A percentile compares a stretch with the other conserved stretches of the same genome.
phyloP scores from a whole-genome alignment of 148 eudicot genomes.

The Vaccinium darrowii region DNA sequence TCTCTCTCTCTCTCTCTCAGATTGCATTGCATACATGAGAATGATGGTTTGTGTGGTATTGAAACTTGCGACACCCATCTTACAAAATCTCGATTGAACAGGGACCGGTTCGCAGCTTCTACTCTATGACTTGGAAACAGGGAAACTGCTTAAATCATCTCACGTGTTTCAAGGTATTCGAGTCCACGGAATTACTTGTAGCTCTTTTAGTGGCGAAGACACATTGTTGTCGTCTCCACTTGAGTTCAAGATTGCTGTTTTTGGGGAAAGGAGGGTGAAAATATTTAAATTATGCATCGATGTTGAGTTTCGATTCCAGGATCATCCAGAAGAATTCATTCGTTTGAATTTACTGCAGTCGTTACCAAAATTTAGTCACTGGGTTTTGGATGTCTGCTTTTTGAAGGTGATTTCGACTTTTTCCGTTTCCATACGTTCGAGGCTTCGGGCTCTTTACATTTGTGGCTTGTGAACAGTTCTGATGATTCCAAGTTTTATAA shows the following conservation, averaged over 20 bases:
- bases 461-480: neutral
- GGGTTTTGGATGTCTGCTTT: conserved; percentile 85
- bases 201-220: conserved; percentile 1
- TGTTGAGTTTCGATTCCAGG: conserved; percentile 6
- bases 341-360: conserved; percentile 38
- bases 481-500: neutral
- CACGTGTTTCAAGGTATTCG: conserved; percentile 73
- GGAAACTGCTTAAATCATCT: conserved; percentile 46
- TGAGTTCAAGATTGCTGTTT: conserved; percentile 49
- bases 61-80: neutral
- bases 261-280: conserved; percentile 83
- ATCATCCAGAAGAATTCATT: conserved; percentile 4
- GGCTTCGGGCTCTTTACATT: neutral
- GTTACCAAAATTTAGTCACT: conserved; percentile 69
- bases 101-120: conserved; percentile 88
- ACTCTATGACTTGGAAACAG: conserved; percentile 49
- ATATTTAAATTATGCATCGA: conserved; percentile 45
- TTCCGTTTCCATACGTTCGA: neutral
- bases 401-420: conserved; percentile 39
- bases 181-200: conserved; percentile 69
- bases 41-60: neutral
- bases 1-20: neutral
- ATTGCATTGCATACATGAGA: too few relatives aligned
- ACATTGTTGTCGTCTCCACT: conserved; percentile 5
- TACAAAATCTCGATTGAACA: conserved; percentile 19